These are phyloP conservation scores for Ormosia emarginata DNA, from an alignment of 306 rosid genomes.

Conservation along the genomic window DNA sequence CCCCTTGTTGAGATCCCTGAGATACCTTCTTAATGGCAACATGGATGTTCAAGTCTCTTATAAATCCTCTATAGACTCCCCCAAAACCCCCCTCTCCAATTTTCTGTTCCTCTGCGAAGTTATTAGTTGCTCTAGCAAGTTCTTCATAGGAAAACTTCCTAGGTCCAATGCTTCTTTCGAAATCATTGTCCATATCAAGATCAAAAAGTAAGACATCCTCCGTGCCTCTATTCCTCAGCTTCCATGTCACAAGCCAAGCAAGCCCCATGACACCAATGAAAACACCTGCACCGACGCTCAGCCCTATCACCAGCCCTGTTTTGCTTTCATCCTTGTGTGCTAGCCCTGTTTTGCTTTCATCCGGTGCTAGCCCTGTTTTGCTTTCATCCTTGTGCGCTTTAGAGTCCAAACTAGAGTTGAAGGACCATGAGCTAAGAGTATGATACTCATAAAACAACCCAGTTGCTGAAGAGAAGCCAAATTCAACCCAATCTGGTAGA, in stretches of 20 bases:
- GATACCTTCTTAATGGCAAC: conserved; percentile 42
- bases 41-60: background rate
- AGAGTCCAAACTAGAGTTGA: conserved; percentile 22
- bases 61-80: conserved; percentile 35
- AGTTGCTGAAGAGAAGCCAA: conserved; percentile 40
- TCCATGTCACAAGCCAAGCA: background rate
- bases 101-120: conserved; percentile 31
- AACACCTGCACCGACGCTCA: conserved; percentile 19
- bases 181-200: conserved; percentile 20
- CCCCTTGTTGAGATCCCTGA: conserved; percentile 26
- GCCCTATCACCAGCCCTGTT: background rate
- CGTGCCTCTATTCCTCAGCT: background rate
- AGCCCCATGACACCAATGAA: background rate
- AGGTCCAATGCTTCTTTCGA: conserved; percentile 20
- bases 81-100: conserved; percentile 53
- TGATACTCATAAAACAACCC: conserved; percentile 16
- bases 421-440: conserved; percentile 40
- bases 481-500: conserved; percentile 32
- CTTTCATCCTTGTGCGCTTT: background rate
- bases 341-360: background rate
- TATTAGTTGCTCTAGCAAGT: conserved; percentile 29
- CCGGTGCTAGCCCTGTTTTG: background rate
- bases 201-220: background rate
- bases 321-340: background rate
- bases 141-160: conserved; percentile 34